These are phyloP conservation scores for Colletotrichum trifolii DNA, from an alignment of 2,329 filamentous ascomycete species.

Conservation along the genomic window DNA sequence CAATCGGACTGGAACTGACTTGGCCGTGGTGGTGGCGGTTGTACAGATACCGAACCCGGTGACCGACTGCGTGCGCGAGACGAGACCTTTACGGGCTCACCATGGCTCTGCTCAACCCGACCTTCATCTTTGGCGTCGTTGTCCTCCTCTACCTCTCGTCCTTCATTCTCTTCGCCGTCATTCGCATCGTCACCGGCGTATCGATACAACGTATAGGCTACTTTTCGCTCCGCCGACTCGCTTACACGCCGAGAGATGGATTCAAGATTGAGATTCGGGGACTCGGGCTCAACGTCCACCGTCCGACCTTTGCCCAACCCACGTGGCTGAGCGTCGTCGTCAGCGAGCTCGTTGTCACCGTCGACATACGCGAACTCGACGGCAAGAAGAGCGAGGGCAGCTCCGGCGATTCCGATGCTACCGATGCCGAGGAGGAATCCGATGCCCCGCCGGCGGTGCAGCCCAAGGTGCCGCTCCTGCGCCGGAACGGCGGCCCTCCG, in stretches of 20 bases:
- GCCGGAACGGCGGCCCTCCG: conserved; percentile 44
- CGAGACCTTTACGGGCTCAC: conserved; percentile 39
- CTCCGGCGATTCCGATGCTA: conserved; percentile 43
- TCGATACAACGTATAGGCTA: conserved; percentile 97
- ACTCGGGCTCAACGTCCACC: conserved; percentile 87
- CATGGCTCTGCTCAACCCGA: conserved; percentile 77
- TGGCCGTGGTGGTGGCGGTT: conserved; percentile 7
- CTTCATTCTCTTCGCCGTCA: conserved; percentile 91
- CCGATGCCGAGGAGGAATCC: conserved; percentile 35
- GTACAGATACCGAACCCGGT: conserved; percentile 30
- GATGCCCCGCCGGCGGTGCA: conserved; percentile 17
- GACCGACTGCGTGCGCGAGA: conserved; percentile 3
- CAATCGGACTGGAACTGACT: conserved; percentile 15
- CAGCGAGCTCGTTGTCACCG: conserved; percentile 83
- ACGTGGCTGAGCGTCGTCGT: conserved; percentile 95
- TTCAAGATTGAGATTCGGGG: conserved; percentile 90
- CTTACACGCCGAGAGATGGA: conserved; percentile 90
- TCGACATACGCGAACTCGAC: conserved; percentile 78
- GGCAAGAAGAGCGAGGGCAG: conserved; percentile 54
- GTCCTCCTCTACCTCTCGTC: conserved; percentile 90
- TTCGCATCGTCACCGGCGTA: conserved; percentile 91
- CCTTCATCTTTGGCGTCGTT: conserved; percentile 87
- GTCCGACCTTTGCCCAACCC: conserved; percentile 95
- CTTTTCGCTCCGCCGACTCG: conserved; percentile 88
- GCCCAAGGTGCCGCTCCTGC: conserved; percentile 37